Evolutionary conservation across 139 green algal genomes (phyloP), one percentile per base, ranked within the genome.

Genomic region (Yamagishiella unicocca): DNA sequence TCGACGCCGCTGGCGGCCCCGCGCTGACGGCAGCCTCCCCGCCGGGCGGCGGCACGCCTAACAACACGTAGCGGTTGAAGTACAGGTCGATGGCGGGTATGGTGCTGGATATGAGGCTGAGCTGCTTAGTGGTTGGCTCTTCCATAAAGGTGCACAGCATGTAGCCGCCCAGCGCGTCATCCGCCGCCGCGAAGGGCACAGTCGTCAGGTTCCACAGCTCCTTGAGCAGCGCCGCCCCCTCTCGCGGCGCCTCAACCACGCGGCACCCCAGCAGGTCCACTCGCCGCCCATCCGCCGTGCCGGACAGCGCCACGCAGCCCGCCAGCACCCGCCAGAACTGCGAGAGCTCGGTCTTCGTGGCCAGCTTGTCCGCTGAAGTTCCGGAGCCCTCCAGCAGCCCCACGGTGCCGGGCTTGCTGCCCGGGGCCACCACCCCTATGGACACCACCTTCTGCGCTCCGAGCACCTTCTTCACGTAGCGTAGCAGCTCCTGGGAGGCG

Each of bases 241-340:
- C 78, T 1, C 67, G 50, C 17, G 90, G 90, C 35, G 83, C 83
- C 79, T 93, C 90, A 31, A 87, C 72, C 21, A 91, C 64, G 46
- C 87, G 61, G 79, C 90, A 90, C 27, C 84, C 90, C 4, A 93
- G 53, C 33, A 93, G 67, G 84, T 93, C 90, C 29, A 93, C 64
- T 1, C 90, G 84, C 64, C 87, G 40, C 8, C 89, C 89, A 43
- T 92, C 89, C 4, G 33, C 64, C 7, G 64, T 53, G 19, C 81
- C 62, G 3, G 58, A 77, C 33, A 87, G 68, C 29, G 85, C 85
- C 62, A 93, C 90, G 67, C 83, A 90, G 84, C 84, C 87, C 3
- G 90, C 61, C 35, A 93, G 55, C 62, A 90, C 87, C 1, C 90
- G 79, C 90, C 90, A 93, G 81, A 93, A 93, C 54, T 93, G 90